These are phyloP conservation scores for Fusarium albosuccineum DNA, from an alignment of 2,329 filamentous ascomycete species.

Conservation along the genomic window DNA sequence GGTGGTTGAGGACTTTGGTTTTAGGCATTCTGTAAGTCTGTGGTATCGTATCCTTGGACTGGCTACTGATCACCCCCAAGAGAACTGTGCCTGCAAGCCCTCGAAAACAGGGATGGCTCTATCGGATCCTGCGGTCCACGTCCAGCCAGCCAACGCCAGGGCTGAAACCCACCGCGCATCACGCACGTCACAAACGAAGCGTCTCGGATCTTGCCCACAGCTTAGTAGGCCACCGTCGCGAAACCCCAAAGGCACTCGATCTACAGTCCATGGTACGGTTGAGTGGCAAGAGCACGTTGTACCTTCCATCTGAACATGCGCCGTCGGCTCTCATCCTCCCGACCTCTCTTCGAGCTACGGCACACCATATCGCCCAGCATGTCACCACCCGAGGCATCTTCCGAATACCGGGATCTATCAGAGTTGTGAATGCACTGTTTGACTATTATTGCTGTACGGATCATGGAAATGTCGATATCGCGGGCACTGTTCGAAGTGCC, in stretches of 20 bases:
- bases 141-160: constrained; percentile 30
- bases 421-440: constrained; percentile 69
- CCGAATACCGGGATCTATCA: constrained; percentile 70
- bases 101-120: constrained; percentile 55
- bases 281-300: constrained; percentile 72
- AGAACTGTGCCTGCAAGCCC: constrained; percentile 32
- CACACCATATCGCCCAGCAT: constrained; percentile 73
- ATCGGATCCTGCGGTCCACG: constrained; percentile 52
- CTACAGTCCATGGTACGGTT: constrained; percentile 72
- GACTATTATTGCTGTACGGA: constrained; percentile 71
- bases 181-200: constrained; percentile 62
- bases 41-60: background rate
- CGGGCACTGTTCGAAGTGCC: constrained; percentile 69
- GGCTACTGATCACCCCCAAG: constrained; percentile 36
- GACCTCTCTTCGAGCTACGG: constrained; percentile 75
- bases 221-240: constrained; percentile 58
- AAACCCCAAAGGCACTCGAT: constrained; percentile 62
- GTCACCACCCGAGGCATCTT: constrained; percentile 70
- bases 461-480: constrained; percentile 62
- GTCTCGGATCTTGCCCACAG: constrained; percentile 67
- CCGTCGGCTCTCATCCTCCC: constrained; percentile 70
- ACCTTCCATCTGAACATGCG: constrained; percentile 70
- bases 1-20: constrained; percentile 52
- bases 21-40: constrained; percentile 50
- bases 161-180: constrained; percentile 16